Base-by-base conservation (phyloP, 2,329 filamentous ascomycete genomes). In the Zelopaecilomyces penicillatus region DNA sequence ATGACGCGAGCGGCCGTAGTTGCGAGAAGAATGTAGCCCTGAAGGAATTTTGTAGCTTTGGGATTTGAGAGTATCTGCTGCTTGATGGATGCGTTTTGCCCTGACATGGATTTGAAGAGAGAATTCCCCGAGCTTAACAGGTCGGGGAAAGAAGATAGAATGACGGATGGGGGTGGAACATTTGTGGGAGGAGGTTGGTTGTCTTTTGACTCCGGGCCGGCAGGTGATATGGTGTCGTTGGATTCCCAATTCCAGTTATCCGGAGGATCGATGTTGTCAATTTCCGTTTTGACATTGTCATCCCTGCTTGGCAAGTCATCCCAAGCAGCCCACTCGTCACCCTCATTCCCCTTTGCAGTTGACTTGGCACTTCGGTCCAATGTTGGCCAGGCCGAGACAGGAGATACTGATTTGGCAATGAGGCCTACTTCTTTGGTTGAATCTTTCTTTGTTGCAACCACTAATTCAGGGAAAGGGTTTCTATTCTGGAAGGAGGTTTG, bases 91-190 rank as follows among this genome's bases (percentile, higher is more conserved):
- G 75, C 64, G 3, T 72, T 64, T 42, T 83, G 76, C 9, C 75
- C 71, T 32, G 77, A 73, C 43, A 85, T 73, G 3, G 80, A 78
- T 52, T 79, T 78, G 61, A 87, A 82, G 1, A 91, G 71, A 12
- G 74, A 67, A 49, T 82, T 77, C 4, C 83, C 82, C 29, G 82
- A 70, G 19, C 76, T 71, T 49, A 95, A 78, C 5, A 94, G 67
- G 6, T 77, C 70, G 0, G 87, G 80, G 52, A 95, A 88, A 6
- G 88, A 64, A 6, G 85, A 82, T 26, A 97, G 73, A 10, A 97
- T 71, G 19, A 95, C 75, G 1, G 87, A 87, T 1, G 91, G 91
- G 4, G 91, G 91, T 7, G 91, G 91, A 6, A 96, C 81, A 57
- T 95, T 96, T 12, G 82, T 87, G 5, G 89, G 89, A 5, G 87